Evolutionary conservation across 1,284 basidiomycete species (phyloP).

Genomic region (Gymnopus androsaceus): DNA sequence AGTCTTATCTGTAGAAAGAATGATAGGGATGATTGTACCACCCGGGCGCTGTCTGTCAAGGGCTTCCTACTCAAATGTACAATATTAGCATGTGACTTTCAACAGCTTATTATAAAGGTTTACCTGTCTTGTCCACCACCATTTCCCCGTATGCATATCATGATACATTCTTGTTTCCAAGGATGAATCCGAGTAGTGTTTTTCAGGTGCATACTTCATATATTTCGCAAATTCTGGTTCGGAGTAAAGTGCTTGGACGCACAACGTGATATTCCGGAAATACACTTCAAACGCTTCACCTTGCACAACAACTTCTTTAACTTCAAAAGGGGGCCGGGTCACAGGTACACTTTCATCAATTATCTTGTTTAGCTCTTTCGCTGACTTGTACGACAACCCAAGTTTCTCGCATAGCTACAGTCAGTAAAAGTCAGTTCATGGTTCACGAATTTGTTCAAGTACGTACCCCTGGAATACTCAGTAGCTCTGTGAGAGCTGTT

Average conservation of each 20-base stretch:
- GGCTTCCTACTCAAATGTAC: too few species aligned
- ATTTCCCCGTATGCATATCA: slow-evolving; percentile 5
- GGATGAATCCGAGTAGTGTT: slow-evolving; percentile 3
- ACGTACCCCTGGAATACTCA: slow-evolving; percentile 31
- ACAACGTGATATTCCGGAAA: slow-evolving; percentile 3
- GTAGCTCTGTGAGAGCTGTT: slow-evolving; percentile 31
- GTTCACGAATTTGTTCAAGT: too few species aligned
- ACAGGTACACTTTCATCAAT: slow-evolving; percentile 13
- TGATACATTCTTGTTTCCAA: slow-evolving; percentile 2
- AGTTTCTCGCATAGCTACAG: slow-evolving; percentile 5
- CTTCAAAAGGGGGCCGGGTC: not conserved
- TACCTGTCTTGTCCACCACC: slow-evolving; percentile 11
- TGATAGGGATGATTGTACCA: too few species aligned
- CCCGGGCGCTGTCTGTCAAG: too few species aligned
- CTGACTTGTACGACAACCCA: slow-evolving; percentile 5
- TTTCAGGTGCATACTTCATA: slow-evolving; percentile 1
- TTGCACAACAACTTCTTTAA: slow-evolving; percentile 6
- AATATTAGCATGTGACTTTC: too few species aligned
- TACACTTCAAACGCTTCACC: slow-evolving; percentile 12
- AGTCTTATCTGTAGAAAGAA: too few species aligned
- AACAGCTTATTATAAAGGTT: too few species aligned
- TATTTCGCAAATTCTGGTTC: not conserved
- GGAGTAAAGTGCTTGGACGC: slow-evolving; percentile 5
- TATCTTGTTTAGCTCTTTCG: slow-evolving; percentile 12
- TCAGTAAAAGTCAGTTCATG: not conserved